A percentile compares a stretch with the other conserved stretches of the same genome.
phyloP scores from a whole-genome alignment of 805 yeast genomes.

The Kodamaea neixiangensis region DNA sequence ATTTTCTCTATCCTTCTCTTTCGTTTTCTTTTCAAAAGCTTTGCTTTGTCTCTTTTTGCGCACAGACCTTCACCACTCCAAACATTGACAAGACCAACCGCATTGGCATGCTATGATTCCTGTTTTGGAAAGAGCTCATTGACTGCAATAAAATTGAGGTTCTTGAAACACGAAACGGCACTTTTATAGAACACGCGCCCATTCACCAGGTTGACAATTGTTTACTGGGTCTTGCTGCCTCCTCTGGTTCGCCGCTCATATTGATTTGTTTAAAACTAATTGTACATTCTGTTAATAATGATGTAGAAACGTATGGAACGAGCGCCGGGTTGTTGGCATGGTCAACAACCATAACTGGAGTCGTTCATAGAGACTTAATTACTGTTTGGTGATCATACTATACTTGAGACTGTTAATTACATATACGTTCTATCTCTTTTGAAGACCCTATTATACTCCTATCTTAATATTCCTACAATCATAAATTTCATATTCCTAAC shows the following conservation, averaged over 20 bases:
- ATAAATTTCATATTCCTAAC: too few relatives aligned
- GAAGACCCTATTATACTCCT: too few relatives aligned
- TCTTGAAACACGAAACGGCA: constrained; percentile 10
- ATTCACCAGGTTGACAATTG: background rate
- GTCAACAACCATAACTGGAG: too few relatives aligned
- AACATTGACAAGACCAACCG: constrained; percentile 2
- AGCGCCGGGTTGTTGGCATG: too few relatives aligned
- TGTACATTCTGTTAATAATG: background rate
- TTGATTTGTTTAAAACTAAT: background rate
- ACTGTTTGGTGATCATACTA: too few relatives aligned
- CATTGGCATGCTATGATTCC: constrained; percentile 4
- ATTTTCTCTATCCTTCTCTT: background rate
- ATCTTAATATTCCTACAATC: too few relatives aligned
- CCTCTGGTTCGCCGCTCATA: background rate
- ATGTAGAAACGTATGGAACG: too few relatives aligned
- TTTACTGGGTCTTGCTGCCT: background rate
- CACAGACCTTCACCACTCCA: constrained; percentile 1
- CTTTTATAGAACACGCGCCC: constrained; percentile 9
- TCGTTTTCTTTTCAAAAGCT: constrained; percentile 4
- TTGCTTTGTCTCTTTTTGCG: constrained; percentile 3
- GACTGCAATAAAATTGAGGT: constrained; percentile 10
- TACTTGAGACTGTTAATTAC: too few relatives aligned
- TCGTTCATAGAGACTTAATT: too few relatives aligned
- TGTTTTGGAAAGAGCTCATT: constrained; percentile 11
- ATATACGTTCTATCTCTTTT: too few relatives aligned